A percentile compares a stretch with the other conserved stretches of the same genome.
These are phyloP conservation scores for Fagopyrum tataricum DNA, from an alignment of 148 eudicot species.

Conservation along the genomic window DNA sequence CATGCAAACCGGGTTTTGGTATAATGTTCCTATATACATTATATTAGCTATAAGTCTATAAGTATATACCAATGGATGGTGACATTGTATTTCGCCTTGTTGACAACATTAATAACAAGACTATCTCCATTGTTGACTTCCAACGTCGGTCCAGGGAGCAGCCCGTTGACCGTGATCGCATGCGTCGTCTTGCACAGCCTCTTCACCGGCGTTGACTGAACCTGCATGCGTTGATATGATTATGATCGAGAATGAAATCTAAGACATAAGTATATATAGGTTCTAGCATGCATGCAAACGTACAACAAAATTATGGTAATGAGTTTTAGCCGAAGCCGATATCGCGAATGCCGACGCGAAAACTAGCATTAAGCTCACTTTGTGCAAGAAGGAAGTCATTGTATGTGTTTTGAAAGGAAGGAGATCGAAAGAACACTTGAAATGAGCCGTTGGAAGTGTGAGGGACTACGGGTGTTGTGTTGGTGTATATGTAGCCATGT, in stretches of 20 bases:
- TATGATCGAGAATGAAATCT: no score
- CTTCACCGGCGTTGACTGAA: constrained; percentile 75
- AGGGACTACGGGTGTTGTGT: background rate
- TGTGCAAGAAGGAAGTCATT: constrained; percentile 1
- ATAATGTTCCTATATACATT: no score
- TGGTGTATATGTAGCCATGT: background rate
- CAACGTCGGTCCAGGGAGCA: constrained; percentile 66
- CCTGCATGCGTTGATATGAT: constrained; percentile 23
- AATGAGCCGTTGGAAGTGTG: background rate
- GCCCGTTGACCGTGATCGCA: constrained; percentile 64
- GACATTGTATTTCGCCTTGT: constrained; percentile 69
- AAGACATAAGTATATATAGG: no score
- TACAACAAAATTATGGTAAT: constrained; percentile 46
- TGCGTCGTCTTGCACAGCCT: constrained; percentile 62
- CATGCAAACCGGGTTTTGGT: no score
- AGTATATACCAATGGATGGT: constrained; percentile 76
- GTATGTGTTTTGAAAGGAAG: background rate
- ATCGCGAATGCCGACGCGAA: constrained; percentile 26
- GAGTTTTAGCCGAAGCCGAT: constrained; percentile 44
- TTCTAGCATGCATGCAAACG: no score
- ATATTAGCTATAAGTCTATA: constrained; percentile 61
- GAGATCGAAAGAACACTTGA: background rate
- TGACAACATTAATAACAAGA: constrained; percentile 59
- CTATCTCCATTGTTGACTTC: constrained; percentile 70
- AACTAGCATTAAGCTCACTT: constrained; percentile 12